Evolutionary conservation across 768 basidiomycete species (phyloP).

Genomic region (Mrakia blollopis): DNA sequence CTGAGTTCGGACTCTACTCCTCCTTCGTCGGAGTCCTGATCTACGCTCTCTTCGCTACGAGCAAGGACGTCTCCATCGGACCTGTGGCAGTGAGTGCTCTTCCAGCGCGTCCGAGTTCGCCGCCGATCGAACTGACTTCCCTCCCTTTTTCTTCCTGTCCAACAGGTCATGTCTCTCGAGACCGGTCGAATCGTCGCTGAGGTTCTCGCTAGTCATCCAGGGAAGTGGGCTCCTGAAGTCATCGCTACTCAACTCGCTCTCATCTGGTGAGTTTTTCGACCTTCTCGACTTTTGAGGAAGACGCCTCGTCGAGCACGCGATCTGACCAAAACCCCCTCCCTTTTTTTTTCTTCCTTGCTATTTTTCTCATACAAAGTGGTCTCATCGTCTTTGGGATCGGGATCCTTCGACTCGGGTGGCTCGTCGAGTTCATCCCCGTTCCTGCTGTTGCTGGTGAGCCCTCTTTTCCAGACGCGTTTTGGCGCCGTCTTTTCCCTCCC

Average conservation of each 20-base stretch:
- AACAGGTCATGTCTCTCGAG: constrained; percentile 75
- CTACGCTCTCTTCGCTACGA: constrained; percentile 53
- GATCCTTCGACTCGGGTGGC: constrained; percentile 81
- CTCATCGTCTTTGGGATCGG: constrained; percentile 85
- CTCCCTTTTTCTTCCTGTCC: too few species aligned
- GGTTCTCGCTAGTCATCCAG: constrained; percentile 49
- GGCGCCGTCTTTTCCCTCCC: too few species aligned
- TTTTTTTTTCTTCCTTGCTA: neutral
- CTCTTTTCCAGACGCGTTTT: neutral
- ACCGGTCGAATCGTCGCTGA: constrained; percentile 68
- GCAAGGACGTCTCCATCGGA: constrained; percentile 98
- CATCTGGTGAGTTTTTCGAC: constrained; percentile 52
- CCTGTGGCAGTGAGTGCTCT: constrained; percentile 66
- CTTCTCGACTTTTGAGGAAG: neutral
- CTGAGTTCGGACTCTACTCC: constrained; percentile 89
- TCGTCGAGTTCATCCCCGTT: constrained; percentile 84
- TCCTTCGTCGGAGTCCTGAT: constrained; percentile 81
- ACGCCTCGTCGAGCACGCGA: neutral
- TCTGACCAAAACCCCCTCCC: neutral
- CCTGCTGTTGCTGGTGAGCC: constrained; percentile 45
- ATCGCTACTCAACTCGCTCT: constrained; percentile 84
- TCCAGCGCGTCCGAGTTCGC: too few species aligned
- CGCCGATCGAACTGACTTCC: too few species aligned
- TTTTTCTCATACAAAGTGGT: too few species aligned
- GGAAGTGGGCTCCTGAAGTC: constrained; percentile 57